A percentile compares a stretch with the other conserved stretches of the same genome.
These are phyloP conservation scores for Xylaria venustula DNA, from an alignment of 495 filamentous ascomycete genomes.

Conservation along the genomic window DNA sequence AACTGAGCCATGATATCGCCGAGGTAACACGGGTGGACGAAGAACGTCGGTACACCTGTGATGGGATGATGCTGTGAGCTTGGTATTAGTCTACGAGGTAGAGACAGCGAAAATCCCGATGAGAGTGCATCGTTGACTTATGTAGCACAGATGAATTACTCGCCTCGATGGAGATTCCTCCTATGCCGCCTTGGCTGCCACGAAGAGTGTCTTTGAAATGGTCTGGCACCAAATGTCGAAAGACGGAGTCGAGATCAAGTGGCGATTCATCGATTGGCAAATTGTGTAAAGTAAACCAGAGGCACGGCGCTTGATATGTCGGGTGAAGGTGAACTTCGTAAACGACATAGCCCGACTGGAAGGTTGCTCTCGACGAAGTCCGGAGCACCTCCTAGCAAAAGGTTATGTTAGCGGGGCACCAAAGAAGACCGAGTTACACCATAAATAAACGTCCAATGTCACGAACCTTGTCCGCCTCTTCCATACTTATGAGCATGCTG, in stretches of 20 bases:
- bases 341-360: constrained; percentile 54
- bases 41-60: constrained; percentile 70
- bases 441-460: constrained; percentile 8
- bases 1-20: constrained; percentile 67
- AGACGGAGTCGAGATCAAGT: constrained; percentile 62
- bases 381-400: constrained; percentile 24
- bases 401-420: constrained; percentile 38
- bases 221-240: constrained; percentile 65
- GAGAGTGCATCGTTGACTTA: constrained; percentile 48
- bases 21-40: constrained; percentile 85
- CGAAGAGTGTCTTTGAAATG: constrained; percentile 55
- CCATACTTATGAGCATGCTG: constrained; percentile 40
- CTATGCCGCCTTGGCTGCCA: constrained; percentile 61
- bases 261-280: constrained; percentile 40
- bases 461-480: constrained; percentile 47
- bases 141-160: constrained; percentile 42
- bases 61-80: constrained; percentile 70
- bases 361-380: constrained; percentile 30
- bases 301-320: constrained; percentile 56
- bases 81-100: constrained; percentile 45
- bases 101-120: constrained; percentile 26
- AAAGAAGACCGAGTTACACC: constrained; percentile 14
- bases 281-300: constrained; percentile 56
- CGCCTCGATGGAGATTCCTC: constrained; percentile 76
- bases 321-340: constrained; percentile 61